phyloP scores from a whole-genome alignment of 139 green algal genomes.

The Volvox reticuliferus region DNA sequence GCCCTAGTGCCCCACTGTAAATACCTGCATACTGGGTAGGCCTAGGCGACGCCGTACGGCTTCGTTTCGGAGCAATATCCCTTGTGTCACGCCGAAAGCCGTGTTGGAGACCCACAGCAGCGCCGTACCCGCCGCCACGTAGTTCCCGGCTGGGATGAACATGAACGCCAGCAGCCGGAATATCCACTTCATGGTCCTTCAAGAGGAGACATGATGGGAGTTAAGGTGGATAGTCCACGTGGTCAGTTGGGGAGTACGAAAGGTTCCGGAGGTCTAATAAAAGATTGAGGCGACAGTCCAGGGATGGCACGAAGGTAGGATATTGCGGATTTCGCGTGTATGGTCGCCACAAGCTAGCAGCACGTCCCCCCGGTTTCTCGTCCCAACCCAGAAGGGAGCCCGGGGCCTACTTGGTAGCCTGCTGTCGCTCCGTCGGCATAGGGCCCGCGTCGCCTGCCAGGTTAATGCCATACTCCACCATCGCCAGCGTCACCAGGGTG shows the following conservation, averaged over 20 bases:
- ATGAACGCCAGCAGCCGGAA: conserved; percentile 71
- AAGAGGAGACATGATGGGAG: not conserved
- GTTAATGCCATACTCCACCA: conserved; percentile 79
- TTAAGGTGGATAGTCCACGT: too few species aligned
- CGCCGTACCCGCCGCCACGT: conserved; percentile 66
- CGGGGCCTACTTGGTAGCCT: conserved; percentile 5
- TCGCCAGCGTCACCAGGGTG: conserved; percentile 76
- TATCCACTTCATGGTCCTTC: conserved; percentile 73
- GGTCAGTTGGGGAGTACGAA: too few species aligned
- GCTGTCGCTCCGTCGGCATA: conserved; percentile 55
- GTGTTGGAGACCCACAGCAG: conserved; percentile 68
- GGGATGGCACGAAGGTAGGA: too few species aligned
- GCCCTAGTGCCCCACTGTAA: not conserved
- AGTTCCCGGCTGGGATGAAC: conserved; percentile 78
- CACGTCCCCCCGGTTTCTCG: too few species aligned
- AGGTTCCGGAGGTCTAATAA: too few species aligned
- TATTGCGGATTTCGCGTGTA: too few species aligned
- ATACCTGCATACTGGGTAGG: conserved; percentile 51
- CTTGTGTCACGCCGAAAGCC: conserved; percentile 51
- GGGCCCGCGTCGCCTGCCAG: conserved; percentile 72
- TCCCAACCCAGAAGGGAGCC: too few species aligned
- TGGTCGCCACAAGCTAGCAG: too few species aligned
- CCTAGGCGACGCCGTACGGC: conserved; percentile 31
- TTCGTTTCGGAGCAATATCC: not conserved
- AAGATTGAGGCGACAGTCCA: too few species aligned